These are phyloP conservation scores for Fusarium veterinarium DNA, from an alignment of 2,329 filamentous ascomycete species.

Conservation along the genomic window DNA sequence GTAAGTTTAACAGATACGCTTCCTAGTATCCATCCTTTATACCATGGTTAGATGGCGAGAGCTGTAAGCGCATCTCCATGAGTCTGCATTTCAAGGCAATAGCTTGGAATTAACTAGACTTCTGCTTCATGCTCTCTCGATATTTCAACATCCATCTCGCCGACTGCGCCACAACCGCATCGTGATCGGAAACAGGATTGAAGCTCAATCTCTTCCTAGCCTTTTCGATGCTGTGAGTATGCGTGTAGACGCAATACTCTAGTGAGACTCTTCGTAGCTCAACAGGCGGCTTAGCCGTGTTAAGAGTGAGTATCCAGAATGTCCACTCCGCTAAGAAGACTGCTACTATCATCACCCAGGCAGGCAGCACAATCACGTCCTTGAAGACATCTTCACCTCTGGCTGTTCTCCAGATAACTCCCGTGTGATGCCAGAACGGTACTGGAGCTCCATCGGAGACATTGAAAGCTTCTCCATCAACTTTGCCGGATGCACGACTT, in stretches of 20 bases:
- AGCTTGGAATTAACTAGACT: background rate
- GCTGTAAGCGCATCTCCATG: fast-evolving
- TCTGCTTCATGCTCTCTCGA: background rate
- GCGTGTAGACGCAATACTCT: constrained; percentile 33
- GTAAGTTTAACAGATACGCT: too few species aligned
- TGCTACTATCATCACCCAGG: constrained; percentile 39
- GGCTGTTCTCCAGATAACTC: constrained; percentile 40
- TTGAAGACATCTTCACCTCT: constrained; percentile 16
- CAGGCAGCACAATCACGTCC: constrained; percentile 35
- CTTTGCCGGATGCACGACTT: constrained; percentile 10
- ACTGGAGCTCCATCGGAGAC: constrained; percentile 49
- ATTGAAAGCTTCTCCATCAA: constrained; percentile 52
- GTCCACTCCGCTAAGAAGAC: constrained; percentile 35
- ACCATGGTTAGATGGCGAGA: background rate
- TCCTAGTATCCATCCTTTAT: fast-evolving
- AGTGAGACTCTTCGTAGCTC: constrained; percentile 38
- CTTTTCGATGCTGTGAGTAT: constrained; percentile 26
- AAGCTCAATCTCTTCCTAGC: constrained; percentile 12
- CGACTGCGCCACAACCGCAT: constrained; percentile 15
- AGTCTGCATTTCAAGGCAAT: fast-evolving
- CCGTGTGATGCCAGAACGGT: constrained; percentile 48
- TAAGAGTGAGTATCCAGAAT: constrained; percentile 42
- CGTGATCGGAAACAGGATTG: constrained; percentile 21
- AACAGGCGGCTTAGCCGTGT: constrained; percentile 38
- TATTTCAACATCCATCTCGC: constrained; percentile 23